A percentile compares a stretch with the other conserved stretches of the same genome.
Conservation (phyloP, 306 rosid species). For the Corylus americana region DNA sequence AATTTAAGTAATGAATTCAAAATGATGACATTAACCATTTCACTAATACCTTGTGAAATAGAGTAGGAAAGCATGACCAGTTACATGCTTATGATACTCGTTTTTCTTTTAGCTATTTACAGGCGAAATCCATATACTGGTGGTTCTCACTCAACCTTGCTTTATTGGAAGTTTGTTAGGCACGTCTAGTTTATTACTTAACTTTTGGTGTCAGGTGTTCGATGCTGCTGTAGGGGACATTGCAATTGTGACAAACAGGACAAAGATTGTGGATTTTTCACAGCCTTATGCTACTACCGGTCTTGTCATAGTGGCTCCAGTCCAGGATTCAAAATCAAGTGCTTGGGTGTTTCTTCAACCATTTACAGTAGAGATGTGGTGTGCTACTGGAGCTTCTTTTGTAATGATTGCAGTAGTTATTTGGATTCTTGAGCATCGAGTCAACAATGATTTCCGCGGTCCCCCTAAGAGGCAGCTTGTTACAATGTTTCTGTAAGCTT, state of each 20-base stretch:
- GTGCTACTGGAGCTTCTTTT: constrained; percentile 70
- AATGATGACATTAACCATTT: constrained; percentile 14
- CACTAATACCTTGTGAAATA: constrained; percentile 1
- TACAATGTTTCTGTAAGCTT: constrained; percentile 72
- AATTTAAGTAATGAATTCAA: neutral
- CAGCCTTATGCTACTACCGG: constrained; percentile 88
- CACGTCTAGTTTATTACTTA: constrained; percentile 20
- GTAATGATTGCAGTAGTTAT: constrained; percentile 72
- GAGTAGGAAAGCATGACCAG: neutral
- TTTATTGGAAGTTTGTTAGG: constrained; percentile 7
- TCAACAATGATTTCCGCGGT: constrained; percentile 87
- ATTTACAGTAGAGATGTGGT: constrained; percentile 88
- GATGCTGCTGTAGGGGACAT: constrained; percentile 98
- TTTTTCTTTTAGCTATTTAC: neutral
- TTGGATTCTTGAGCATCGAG: constrained; percentile 94
- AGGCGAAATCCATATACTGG: neutral
- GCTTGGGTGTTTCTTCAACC: constrained; percentile 95
- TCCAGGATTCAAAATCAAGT: constrained; percentile 51
- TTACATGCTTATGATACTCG: neutral
- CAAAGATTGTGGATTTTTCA: constrained; percentile 78
- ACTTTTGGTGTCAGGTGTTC: constrained; percentile 52
- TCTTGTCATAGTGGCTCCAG: constrained; percentile 90
- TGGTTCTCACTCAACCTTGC: constrained; percentile 19
- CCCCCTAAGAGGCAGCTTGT: constrained; percentile 81
- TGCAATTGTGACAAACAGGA: constrained; percentile 86